These are phyloP conservation scores for Coniferiporia sulphurascens DNA, from an alignment of 1,284 basidiomycete genomes.

Conservation along the genomic window DNA sequence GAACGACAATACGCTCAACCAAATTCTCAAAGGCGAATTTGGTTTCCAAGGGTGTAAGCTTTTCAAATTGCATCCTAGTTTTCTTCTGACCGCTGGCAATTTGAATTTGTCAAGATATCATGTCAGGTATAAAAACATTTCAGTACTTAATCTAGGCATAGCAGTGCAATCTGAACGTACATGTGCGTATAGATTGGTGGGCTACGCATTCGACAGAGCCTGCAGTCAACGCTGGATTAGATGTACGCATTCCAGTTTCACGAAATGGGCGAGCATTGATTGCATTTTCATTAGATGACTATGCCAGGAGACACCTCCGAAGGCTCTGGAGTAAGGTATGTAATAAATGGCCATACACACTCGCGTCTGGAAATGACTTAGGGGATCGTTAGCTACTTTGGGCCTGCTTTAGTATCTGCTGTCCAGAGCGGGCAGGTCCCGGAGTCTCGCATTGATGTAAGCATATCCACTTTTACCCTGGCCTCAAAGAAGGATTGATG, in stretches of 20 bases:
- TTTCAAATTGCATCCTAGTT: neutral
- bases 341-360: neutral
- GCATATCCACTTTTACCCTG: neutral
- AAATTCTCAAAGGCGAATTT: conserved; percentile 53
- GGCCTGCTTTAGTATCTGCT: conserved; percentile 42
- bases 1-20: conserved; percentile 50
- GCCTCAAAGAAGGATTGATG: neutral
- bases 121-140: conserved; percentile 11
- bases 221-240: conserved; percentile 42
- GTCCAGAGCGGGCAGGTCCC: conserved; percentile 41
- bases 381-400: conserved; percentile 36
- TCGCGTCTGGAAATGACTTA: neutral
- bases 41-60: conserved; percentile 50
- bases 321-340: conserved; percentile 17
- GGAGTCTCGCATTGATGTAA: conserved; percentile 41
- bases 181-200: conserved; percentile 36
- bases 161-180: too few relatives aligned
- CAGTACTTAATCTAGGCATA: too few relatives aligned
- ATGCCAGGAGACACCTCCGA: conserved; percentile 63
- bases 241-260: conserved; percentile 27
- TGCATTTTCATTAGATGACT: conserved; percentile 30
- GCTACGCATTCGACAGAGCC: conserved; percentile 33
- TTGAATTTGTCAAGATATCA: conserved; percentile 8
- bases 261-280: neutral
- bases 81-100: neutral